These are phyloP conservation scores for Podaxis carcinomalis DNA, from an alignment of 768 basidiomycete species.

Conservation along the genomic window DNA sequence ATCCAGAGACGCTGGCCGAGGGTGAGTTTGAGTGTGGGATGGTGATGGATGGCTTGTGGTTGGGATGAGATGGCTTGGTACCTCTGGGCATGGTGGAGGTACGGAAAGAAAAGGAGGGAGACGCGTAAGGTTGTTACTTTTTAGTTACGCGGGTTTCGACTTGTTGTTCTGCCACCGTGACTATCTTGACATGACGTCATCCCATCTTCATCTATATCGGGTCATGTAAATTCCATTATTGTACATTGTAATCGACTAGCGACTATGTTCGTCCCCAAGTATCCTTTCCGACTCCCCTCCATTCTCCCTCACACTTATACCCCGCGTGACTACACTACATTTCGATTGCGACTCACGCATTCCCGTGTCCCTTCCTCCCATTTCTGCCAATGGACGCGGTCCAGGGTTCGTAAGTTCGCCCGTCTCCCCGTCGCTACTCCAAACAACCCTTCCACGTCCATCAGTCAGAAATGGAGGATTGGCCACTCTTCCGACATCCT, in stretches of 20 bases:
- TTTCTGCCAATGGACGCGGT: constrained; percentile 8
- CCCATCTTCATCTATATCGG: background rate
- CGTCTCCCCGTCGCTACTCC: constrained; percentile 25
- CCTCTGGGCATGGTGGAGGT: constrained; percentile 19
- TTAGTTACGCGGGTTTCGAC: constrained; percentile 6
- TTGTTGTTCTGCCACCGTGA: background rate
- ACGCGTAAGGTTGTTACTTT: constrained; percentile 2
- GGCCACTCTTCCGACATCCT: constrained; percentile 5
- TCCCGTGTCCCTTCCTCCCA: background rate
- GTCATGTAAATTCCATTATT: background rate
- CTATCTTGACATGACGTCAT: constrained; percentile 6
- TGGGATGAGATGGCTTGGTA: constrained; percentile 19
- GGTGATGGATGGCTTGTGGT: constrained; percentile 25
- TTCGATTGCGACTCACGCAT: background rate
- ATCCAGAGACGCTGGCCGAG: background rate
- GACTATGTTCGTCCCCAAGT: constrained; percentile 2
- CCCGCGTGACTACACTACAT: background rate
- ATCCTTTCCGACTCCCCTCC: background rate
- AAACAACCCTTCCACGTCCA: constrained; percentile 58
- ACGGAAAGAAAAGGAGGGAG: constrained; percentile 10
- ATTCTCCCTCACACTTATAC: background rate
- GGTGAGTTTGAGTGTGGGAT: constrained; percentile 22
- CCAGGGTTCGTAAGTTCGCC: constrained; percentile 4
- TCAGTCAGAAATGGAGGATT: constrained; percentile 60
- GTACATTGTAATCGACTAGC: background rate